A percentile compares a stretch with the other conserved stretches of the same genome.
These are phyloP conservation scores for Cladorrhinum samala DNA, from an alignment of 495 filamentous ascomycete genomes.

Conservation along the genomic window DNA sequence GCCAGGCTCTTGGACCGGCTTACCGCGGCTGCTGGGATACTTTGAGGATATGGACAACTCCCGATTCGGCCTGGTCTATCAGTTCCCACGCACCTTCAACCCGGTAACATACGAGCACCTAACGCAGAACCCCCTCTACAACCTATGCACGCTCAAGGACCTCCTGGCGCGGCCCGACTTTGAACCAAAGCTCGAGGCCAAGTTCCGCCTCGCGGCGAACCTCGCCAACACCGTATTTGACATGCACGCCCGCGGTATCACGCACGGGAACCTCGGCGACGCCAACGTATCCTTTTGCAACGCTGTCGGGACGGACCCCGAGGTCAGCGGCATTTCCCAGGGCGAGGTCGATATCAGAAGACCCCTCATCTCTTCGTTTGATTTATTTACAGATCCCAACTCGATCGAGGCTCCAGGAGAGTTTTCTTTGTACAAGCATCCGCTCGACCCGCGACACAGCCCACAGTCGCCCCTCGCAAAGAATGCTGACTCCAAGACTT, in stretches of 20 bases:
- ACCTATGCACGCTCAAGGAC: conserved; percentile 43
- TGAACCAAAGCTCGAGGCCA: conserved; percentile 61
- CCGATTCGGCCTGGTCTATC: conserved; percentile 75
- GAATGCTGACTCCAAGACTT: conserved; percentile 49
- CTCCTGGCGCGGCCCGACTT: conserved; percentile 49
- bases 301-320: conserved; percentile 33
- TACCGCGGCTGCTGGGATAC: conserved; percentile 66
- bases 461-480: conserved; percentile 42
- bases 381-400: conserved; percentile 68
- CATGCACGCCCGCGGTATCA: conserved; percentile 65
- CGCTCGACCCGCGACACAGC: conserved; percentile 59
- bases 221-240: conserved; percentile 69
- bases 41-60: conserved; percentile 73
- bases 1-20: conserved; percentile 55
- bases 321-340: conserved; percentile 30
- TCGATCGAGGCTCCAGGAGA: conserved; percentile 34
- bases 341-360: conserved; percentile 60
- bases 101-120: conserved; percentile 50
- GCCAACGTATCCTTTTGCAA: conserved; percentile 77
- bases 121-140: conserved; percentile 44
- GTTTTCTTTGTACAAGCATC: conserved; percentile 64
- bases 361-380: conserved; percentile 74
- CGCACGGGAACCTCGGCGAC: conserved; percentile 75
- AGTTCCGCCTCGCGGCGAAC: conserved; percentile 77
- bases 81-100: conserved; percentile 63